Evolutionary conservation across 2,329 filamentous ascomycete genomes (phyloP).

Genomic region (Claviceps pazoutovae): DNA sequence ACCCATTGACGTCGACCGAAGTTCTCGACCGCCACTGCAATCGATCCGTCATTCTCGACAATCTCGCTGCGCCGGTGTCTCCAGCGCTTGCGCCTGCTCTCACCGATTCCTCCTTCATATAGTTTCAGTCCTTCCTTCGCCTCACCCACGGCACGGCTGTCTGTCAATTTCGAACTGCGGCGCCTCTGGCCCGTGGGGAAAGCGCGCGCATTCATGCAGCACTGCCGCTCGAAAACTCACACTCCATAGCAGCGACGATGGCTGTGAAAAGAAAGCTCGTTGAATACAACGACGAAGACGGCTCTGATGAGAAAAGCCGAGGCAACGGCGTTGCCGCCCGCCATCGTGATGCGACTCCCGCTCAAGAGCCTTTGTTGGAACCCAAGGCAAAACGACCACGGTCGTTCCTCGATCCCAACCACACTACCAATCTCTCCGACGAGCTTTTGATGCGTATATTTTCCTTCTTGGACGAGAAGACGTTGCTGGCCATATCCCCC

Average conservation of each 20-base stretch:
- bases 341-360: not conserved
- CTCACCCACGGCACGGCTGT: not conserved
- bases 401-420: constrained; percentile 30
- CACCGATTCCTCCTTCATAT: not conserved
- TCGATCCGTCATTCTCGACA: too few species aligned
- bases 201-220: not conserved
- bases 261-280: constrained; percentile 13
- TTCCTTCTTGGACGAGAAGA: constrained; percentile 55
- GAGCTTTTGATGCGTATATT: constrained; percentile 79
- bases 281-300: constrained; percentile 1
- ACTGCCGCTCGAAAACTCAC: not conserved
- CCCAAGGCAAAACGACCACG: constrained; percentile 1
- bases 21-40: too few species aligned
- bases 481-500: constrained; percentile 47
- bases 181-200: not conserved
- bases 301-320: not conserved
- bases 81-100: not conserved
- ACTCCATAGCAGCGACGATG: constrained; percentile 9
- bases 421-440: constrained; percentile 63
- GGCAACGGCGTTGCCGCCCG: not conserved
- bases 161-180: not conserved
- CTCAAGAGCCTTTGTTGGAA: not conserved
- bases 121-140: not conserved
- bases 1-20: too few species aligned
- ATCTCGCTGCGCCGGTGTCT: not conserved